Evolutionary conservation across 441 rosid species (phyloP).

Genomic region (Adansonia gregorii): DNA sequence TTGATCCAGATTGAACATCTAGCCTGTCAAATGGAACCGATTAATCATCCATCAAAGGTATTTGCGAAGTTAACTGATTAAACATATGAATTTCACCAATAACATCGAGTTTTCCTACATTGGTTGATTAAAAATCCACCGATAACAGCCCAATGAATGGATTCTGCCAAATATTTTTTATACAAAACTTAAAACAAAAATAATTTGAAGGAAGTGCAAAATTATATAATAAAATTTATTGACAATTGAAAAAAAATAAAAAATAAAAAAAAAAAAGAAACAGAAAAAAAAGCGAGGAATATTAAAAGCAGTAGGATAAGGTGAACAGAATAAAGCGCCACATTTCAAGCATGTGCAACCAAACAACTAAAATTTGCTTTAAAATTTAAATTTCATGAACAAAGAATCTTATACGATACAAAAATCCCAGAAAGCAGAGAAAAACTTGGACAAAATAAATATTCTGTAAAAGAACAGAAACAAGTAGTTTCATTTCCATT

Average conservation of each 20-base stretch:
- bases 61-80: too few species aligned
- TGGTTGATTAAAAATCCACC: too few species aligned
- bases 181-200: too few species aligned
- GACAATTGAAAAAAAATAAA: neutral
- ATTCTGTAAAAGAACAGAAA: neutral
- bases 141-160: too few species aligned
- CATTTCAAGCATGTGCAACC: neutral
- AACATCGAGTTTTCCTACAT: too few species aligned
- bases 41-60: too few species aligned
- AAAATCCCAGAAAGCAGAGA: neutral
- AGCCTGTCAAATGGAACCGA: too few species aligned
- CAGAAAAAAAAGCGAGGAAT: neutral
- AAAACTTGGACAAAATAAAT: neutral
- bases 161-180: too few species aligned
- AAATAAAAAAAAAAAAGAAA: neutral
- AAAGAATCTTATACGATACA: neutral
- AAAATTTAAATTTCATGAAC: neutral
- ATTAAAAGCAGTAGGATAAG: neutral
- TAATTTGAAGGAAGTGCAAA: too few species aligned
- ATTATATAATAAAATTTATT: too few species aligned
- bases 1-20: too few species aligned
- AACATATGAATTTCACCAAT: too few species aligned
- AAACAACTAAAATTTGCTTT: neutral
- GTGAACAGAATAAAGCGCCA: neutral
- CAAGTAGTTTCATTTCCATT: constrained; percentile 19